These are phyloP conservation scores for Escallonia herrerae DNA, from an alignment of 129 eudicot genomes.

Conservation along the genomic window DNA sequence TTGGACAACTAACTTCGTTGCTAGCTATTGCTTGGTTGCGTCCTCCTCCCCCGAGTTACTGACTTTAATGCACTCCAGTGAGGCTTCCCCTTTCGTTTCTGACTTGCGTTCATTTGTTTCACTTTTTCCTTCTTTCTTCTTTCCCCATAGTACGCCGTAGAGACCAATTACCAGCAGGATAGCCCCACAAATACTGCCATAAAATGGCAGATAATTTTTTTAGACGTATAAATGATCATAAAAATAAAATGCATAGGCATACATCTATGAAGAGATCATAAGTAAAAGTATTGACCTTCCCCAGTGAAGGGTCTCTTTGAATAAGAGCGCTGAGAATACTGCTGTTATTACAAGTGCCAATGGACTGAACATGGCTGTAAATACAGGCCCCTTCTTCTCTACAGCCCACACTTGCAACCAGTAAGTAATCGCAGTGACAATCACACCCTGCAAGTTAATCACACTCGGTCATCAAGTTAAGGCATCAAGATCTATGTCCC, in stretches of 20 bases:
- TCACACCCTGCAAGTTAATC: conserved; percentile 13
- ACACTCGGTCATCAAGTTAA: too few relatives aligned
- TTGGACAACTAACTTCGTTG: too few relatives aligned
- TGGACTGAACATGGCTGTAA: conserved; percentile 17
- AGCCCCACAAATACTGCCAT: conserved; percentile 16
- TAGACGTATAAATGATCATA: too few relatives aligned
- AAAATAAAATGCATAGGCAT: background rate
- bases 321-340: conserved; percentile 1
- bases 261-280: background rate
- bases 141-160: conserved; percentile 23
- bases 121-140: conserved; percentile 15
- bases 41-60: too few relatives aligned
- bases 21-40: too few relatives aligned
- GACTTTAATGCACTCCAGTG: background rate
- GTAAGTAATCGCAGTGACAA: conserved; percentile 17
- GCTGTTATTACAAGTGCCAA: conserved; percentile 11
- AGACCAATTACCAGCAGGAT: conserved; percentile 23
- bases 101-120: background rate
- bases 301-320: conserved; percentile 14
- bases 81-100: conserved; percentile 6
- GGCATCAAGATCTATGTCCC: too few relatives aligned
- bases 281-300: conserved; percentile 19
- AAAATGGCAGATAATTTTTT: background rate
- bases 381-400: conserved; percentile 22
- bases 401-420: conserved; percentile 24